These are phyloP conservation scores for Casuarina glauca DNA, from an alignment of 306 rosid species.

Conservation along the genomic window DNA sequence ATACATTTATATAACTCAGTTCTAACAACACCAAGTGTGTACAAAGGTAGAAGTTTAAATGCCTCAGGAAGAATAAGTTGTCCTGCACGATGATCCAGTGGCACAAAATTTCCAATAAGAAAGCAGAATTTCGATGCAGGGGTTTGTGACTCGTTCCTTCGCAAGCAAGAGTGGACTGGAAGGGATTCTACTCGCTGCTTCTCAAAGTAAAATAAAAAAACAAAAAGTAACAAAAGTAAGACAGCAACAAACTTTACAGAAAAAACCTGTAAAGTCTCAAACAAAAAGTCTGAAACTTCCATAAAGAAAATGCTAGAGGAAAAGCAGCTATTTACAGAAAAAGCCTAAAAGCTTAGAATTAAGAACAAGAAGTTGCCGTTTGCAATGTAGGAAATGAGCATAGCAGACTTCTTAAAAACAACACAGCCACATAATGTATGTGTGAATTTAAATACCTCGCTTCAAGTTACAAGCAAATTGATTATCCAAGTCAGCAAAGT, in stretches of 20 bases:
- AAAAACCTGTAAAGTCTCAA: too few relatives aligned
- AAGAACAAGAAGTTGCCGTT: too few relatives aligned
- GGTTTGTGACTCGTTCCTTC: slow-evolving; percentile 81
- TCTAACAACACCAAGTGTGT: slow-evolving; percentile 69
- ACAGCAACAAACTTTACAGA: too few relatives aligned
- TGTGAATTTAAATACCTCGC: slow-evolving; percentile 59
- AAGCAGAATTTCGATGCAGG: slow-evolving; percentile 78
- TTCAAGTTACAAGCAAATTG: slow-evolving; percentile 94
- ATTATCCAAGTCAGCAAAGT: slow-evolving; percentile 94
- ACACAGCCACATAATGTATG: background rate
- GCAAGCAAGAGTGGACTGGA: slow-evolving; percentile 69
- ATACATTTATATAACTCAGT: background rate
- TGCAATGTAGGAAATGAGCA: background rate
- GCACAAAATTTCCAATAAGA: slow-evolving; percentile 95
- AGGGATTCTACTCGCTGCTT: slow-evolving; percentile 83
- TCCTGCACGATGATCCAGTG: slow-evolving; percentile 84
- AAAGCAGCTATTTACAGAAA: too few relatives aligned
- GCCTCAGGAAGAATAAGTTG: slow-evolving; percentile 99
- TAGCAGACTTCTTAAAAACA: background rate
- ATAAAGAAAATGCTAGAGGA: too few relatives aligned
- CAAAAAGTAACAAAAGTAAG: background rate
- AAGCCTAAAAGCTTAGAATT: too few relatives aligned
- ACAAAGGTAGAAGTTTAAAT: slow-evolving; percentile 91
- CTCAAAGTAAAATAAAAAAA: slow-evolving; percentile 22
- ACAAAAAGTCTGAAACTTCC: too few relatives aligned